Evolutionary conservation across 169 alveolate species (phyloP).

Genomic region (Plasmodium falciparum): DNA sequence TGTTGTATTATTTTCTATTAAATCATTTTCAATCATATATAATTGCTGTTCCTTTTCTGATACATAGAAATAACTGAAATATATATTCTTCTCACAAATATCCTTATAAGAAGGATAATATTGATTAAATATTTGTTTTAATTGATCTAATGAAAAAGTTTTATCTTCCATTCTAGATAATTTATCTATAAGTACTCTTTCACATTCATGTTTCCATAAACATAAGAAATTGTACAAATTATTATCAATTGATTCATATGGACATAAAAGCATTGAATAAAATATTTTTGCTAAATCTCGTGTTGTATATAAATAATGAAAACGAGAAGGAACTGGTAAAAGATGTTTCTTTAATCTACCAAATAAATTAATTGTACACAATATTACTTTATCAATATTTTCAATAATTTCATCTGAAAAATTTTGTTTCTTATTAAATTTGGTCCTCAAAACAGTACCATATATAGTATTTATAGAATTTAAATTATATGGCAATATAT

Average conservation of each 20-base stretch:
- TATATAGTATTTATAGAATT: conserved; percentile 96
- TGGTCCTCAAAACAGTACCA: conserved; percentile 94
- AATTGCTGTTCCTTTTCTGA: conserved; percentile 69
- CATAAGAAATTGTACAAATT: conserved; percentile 90
- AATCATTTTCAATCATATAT: conserved; percentile 72
- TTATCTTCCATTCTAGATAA: conserved; percentile 93
- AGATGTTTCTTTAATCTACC: conserved; percentile 81
- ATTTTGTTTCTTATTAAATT: conserved; percentile 92
- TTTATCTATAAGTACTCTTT: conserved; percentile 97
- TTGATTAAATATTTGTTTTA: conserved; percentile 49
- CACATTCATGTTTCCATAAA: conserved; percentile 98
- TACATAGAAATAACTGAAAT: conserved; percentile 74
- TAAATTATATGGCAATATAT: conserved; percentile 95
- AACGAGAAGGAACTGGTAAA: conserved; percentile 93
- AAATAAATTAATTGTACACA: conserved; percentile 94
- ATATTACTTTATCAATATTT: conserved; percentile 87
- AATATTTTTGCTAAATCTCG: conserved; percentile 97
- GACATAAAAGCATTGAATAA: conserved; percentile 91
- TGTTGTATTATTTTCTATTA: conserved; percentile 27
- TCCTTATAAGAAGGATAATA: conserved; percentile 51
- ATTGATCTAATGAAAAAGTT: conserved; percentile 78
- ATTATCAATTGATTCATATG: conserved; percentile 83
- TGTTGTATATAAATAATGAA: conserved; percentile 97
- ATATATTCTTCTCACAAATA: conserved; percentile 59
- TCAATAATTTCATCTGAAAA: conserved; percentile 89